Evolutionary conservation across 257 asterid species (phyloP).

Genomic region (Solanum appendiculatum): DNA sequence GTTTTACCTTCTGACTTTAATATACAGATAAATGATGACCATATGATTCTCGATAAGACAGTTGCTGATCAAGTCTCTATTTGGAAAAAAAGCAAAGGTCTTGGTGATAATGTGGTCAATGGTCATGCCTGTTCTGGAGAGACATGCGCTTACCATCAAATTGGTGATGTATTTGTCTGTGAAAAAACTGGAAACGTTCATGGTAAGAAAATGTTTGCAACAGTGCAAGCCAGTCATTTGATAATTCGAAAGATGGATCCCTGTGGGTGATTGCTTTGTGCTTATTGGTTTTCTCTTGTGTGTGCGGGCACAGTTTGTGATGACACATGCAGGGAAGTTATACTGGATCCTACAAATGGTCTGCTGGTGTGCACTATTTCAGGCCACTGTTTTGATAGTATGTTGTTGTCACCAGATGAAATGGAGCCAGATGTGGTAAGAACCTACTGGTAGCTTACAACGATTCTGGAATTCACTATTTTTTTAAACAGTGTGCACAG

Average conservation of each 20-base stretch:
- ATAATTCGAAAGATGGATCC: not conserved
- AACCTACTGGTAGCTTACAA: not conserved
- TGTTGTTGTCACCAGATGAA: conserved; percentile 52
- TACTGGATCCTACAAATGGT: conserved; percentile 54
- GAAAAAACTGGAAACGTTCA: conserved; percentile 94
- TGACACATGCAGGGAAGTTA: conserved; percentile 80
- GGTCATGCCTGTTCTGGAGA: conserved; percentile 87
- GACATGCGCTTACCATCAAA: conserved; percentile 67
- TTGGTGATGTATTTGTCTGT: conserved; percentile 87
- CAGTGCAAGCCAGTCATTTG: not conserved
- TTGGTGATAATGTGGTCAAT: conserved; percentile 48
- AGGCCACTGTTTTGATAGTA: conserved; percentile 82
- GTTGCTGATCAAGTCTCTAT: conserved; percentile 89
- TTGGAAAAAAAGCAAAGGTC: conserved; percentile 91
- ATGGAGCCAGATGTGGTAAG: conserved; percentile 72
- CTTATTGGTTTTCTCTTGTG: not conserved
- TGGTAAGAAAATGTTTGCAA: conserved; percentile 29
- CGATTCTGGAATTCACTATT: not conserved
- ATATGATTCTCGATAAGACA: conserved; percentile 78
- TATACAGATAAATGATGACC: conserved; percentile 76
- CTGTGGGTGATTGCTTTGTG: not conserved
- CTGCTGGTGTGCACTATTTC: conserved; percentile 88
- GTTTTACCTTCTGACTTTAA: not conserved
- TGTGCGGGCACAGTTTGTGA: conserved; percentile 60
- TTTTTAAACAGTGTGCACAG: not conserved